Conservation (phyloP, 1,284 basidiomycete genomes). For the Trametes sp. region DNA sequence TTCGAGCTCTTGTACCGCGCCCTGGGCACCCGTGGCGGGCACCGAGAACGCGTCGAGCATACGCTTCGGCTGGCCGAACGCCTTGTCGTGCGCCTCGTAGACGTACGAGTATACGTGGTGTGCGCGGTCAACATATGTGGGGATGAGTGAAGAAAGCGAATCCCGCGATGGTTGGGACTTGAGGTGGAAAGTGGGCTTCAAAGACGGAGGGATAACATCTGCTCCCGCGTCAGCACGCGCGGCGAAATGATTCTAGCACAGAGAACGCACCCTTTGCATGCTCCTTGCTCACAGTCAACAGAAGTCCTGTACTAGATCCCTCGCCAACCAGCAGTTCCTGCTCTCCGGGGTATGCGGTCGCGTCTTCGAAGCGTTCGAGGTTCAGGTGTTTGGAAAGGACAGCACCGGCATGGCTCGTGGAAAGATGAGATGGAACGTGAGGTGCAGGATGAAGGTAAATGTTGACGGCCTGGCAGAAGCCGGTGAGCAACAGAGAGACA, state of each 20-base stretch:
- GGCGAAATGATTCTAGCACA: background rate
- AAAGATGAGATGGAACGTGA: slow-evolving; percentile 47
- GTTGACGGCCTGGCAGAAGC: slow-evolving; percentile 49
- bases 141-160: slow-evolving; percentile 58
- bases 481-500: slow-evolving; percentile 39
- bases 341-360: slow-evolving; percentile 37
- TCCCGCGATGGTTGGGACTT: slow-evolving; percentile 38
- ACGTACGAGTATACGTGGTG: slow-evolving; percentile 63
- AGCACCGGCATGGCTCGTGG: slow-evolving; percentile 61
- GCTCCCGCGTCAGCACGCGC: slow-evolving; percentile 9
- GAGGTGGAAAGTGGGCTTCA: slow-evolving; percentile 54
- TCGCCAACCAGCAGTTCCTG: slow-evolving; percentile 64
- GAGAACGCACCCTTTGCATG: slow-evolving; percentile 60
- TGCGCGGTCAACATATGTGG: slow-evolving; percentile 65
- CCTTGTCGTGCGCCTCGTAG: slow-evolving; percentile 41
- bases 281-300: slow-evolving; percentile 65
- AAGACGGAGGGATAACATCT: slow-evolving; percentile 59
- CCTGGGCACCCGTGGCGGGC: slow-evolving; percentile 28
- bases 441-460: slow-evolving; percentile 59
- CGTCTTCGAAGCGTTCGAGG: slow-evolving; percentile 66
- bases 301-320: slow-evolving; percentile 56
- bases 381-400: slow-evolving; percentile 73
- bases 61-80: slow-evolving; percentile 20
- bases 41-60: slow-evolving; percentile 45
- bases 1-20: slow-evolving; percentile 52